Evolutionary conservation across 768 basidiomycete genomes (phyloP), one percentile per base, ranked within the genome.

Genomic region (Boletus reticuloceps): DNA sequence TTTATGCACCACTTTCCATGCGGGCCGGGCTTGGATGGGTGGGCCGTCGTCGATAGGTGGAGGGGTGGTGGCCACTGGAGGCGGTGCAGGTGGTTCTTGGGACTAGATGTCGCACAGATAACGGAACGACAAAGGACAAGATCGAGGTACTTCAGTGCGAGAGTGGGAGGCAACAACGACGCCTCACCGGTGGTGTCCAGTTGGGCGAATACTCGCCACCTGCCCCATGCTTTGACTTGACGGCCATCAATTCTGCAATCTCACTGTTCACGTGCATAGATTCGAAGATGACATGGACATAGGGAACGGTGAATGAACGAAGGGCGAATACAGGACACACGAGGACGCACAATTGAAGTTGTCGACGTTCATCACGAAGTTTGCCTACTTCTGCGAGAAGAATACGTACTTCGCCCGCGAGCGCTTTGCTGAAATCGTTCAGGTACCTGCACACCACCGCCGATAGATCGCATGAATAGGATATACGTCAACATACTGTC

Each of bases 201-300:
- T 86, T 84, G 17, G 87, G 84, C 22, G 83, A 76, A 65, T 85
- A 92, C 60, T 91, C 88, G 22, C 89, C 90, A 37, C 86, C 89
- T 2, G 85, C 79, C 19, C 89, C 86, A 67, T 90, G 86, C 69
- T 93, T 92, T 19, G 89, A 84, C 68, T 90, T 89, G 47, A 91
- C 77, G 47, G 82, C 80, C 88, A 93, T 88, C 55, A 93, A 76
- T 68, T 89, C 88, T 25, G 90, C 85, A 59, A 94, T 90, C 70
- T 94, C 91, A 59, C 91, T 92, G 64, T 19, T n/a, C 6, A 17
- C 38, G 5, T 39, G 1, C 13, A 25, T 25, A 25, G 25, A 25
- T 25, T 25, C 25, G 25, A 25, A 1, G 25, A 25, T 25, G 25
- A 25, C 25, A 25, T 25, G 25, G 25, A 25, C 25, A 38, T 4